Percentiles rank a stretch among this genome's conserved stretches.
Conservation (phyloP, 441 rosid species). For the Francoa sonchifolia region DNA sequence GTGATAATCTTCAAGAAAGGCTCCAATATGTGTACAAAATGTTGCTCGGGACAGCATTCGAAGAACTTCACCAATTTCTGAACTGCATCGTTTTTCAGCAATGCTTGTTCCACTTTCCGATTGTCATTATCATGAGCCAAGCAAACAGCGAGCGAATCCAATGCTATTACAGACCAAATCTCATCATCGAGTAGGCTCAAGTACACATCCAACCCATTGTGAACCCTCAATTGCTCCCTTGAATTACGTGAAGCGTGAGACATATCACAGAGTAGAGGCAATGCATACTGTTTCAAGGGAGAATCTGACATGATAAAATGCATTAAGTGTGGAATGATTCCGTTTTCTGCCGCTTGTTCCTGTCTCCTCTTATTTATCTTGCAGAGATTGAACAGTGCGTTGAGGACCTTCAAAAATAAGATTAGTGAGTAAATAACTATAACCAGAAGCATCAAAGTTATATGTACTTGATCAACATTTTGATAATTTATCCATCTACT, state of each 20-base stretch:
- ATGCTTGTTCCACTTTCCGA: slow-evolving; percentile 87
- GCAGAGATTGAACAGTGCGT: slow-evolving; percentile 88
- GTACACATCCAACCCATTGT: slow-evolving; percentile 89
- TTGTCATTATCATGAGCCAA: slow-evolving; percentile 93
- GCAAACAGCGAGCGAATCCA: slow-evolving; percentile 96
- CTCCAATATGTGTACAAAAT: slow-evolving; percentile 91
- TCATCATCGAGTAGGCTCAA: slow-evolving; percentile 84
- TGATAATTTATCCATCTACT: too few species aligned
- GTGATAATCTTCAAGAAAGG: slow-evolving; percentile 93
- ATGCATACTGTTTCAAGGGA: slow-evolving; percentile 69
- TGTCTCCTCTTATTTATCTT: slow-evolving; percentile 98
- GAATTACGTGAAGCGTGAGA: slow-evolving; percentile 98
- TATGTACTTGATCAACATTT: too few species aligned
- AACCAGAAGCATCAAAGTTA: too few species aligned
- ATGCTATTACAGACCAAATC: slow-evolving; percentile 79
- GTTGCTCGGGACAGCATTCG: slow-evolving; percentile 86
- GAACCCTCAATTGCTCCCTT: slow-evolving; percentile 92
- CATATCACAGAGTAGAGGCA: slow-evolving; percentile 93
- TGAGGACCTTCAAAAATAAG: slow-evolving; percentile 42
- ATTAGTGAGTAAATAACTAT: background rate
- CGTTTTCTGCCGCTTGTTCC: slow-evolving; percentile 98
- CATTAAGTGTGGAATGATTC: slow-evolving; percentile 93
- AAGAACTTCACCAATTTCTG: slow-evolving; percentile 83
- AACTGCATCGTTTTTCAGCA: slow-evolving; percentile 78
- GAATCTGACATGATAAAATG: slow-evolving; percentile 67